Evolutionary conservation across 1,284 basidiomycete genomes (phyloP), one percentile per base, ranked within the genome.

Genomic region (Amylostereum areolatum): DNA sequence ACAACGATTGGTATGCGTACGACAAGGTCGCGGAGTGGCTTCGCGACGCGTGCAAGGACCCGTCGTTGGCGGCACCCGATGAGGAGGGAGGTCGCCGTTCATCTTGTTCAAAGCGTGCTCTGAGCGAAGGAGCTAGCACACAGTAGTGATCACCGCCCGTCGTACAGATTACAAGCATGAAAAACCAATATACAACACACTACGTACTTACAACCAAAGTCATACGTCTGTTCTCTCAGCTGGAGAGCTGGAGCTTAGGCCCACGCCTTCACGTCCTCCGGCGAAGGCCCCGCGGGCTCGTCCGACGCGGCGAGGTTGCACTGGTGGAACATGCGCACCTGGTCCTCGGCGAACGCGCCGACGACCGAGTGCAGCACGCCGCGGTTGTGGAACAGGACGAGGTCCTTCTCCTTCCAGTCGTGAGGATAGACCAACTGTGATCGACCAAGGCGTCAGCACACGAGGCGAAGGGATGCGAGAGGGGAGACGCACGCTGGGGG

Each of bases 221-320:
- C n/a, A n/a, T n/a, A n/a, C n/a, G n/a, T n/a, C n/a, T n/a, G n/a
- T n/a, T n/a, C n/a, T n/a, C n/a, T n/a, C n/a, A n/a, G n/a, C n/a
- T n/a, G n/a, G n/a, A n/a, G n/a, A n/a, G n/a, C n/a, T n/a, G 12
- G 43, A 29, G n/a, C 12, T 66, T 65, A 86, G 40, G 82, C 79
- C 66, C 76, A 89, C 57, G 68, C 70, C 68, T 72, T 69, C 25
- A 87, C 66, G 62, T 90, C 85, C 50, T 80, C 80, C 24, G 66
- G 67, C 47, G 66, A 72, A 0, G 87, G 88, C 2, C 88, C 86
- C 25, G 62, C 62, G 0, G 86, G 87, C 49, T 85, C 82, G 46
- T 78, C 78, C 48, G 83, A 85, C 4, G 84, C 85, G 10, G 88
- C 88, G 35, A 92, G 73, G 64, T 91, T 90, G 68, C 87, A 91